Base-by-base conservation (phyloP, 148 eudicot genomes). In the Rhododendron griersonianum region DNA sequence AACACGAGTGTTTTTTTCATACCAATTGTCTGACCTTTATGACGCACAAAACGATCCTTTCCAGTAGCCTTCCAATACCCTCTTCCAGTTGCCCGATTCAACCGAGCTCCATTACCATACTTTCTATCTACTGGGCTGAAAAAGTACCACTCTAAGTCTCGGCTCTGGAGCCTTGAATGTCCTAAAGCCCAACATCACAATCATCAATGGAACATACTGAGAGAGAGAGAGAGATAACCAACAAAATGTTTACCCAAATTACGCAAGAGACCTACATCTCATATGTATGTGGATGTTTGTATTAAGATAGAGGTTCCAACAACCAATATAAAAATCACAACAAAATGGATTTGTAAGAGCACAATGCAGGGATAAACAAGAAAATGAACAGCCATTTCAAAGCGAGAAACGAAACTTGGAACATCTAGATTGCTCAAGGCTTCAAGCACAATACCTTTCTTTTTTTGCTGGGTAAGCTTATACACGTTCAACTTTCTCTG, bases 1-100 rank as follows among this genome's bases (percentile, higher is more conserved):
- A 87, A 90, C 16, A 90, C 90, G 14, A 90, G 88, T 2, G 92
- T 90, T 81, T 90, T 90, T 30, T 87, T 90, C 86, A 88, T 83
- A 44, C 92, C 92, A 61, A 90, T 89, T 14, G 81, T 83, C 71
- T 87, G 82, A 14, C 84, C 87, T 44, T 76, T 90, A 61, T 86
- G 86, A 35, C 86, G 84, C 21, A 90, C 87, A 3, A 28, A 13
- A 15, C 92, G 86, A 77, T 90, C 90, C 84, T 90, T 89, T 65
- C 92, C 92, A 23, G 92, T 90, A 16, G 90, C 92, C 83, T 90
- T 88, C 92, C 92, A 90, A 69, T 88, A 90, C 23, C 90, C 90
- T 33, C 51, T 83, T 30, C 87, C 87, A 8, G 91, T 89, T 9
- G 89, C 89, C n/a, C 91, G 88, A 81, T 89, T 89, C 85, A 87